Base-by-base conservation (phyloP, 2,329 filamentous ascomycete genomes). In the Lecanoromycetidae sp. region DNA sequence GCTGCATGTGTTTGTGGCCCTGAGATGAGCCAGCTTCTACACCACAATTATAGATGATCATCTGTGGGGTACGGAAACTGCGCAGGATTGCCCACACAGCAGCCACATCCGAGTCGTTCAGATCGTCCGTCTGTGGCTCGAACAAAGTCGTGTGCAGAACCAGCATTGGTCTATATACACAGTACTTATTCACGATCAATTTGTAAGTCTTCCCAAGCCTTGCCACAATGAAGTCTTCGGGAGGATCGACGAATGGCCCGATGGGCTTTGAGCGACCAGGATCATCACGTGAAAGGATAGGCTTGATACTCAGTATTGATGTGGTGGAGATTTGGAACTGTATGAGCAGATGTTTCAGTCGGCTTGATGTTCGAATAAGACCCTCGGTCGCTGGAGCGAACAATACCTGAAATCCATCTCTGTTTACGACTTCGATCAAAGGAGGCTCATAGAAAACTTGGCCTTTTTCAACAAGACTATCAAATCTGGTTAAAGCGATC, bases 111-210 rank as follows among this genome's bases (percentile, higher is more conserved):
- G 62, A 58, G 0, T 45, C 15, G 27, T 60, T 59, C 17, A 74
- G 56, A 2, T 62, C 57, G 46, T 72, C 67, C 30, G 66, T 57
- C 56, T 75, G 71, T 8, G 61, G 60, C 49, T 66, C 65, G 2
- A 69, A 71, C 53, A 75, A 66, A 4, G 58, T 50, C 1, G 71
- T 72, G 46, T 74, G 57, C 13, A 74, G 17, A 12, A 74, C 59
- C 3, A 70, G 58, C 52, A 74, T 71, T 3, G 71, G 70, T 7
- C 66, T 56, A 48, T 68, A 69, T 12, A 69, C 66, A 48, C 65
- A 67, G 53, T 71, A 75, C 46, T 70, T 67, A 57, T 75, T 75
- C 48, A 69, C 57, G 1, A 65, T 60, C 6, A 75, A 59, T 15
- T 68, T 56, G 47, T 75, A 71, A 0, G 69, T 67, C 9, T 19